Conservation (phyloP, 2,329 filamentous ascomycete genomes). For the Rhexocercosporidium sp. region DNA sequence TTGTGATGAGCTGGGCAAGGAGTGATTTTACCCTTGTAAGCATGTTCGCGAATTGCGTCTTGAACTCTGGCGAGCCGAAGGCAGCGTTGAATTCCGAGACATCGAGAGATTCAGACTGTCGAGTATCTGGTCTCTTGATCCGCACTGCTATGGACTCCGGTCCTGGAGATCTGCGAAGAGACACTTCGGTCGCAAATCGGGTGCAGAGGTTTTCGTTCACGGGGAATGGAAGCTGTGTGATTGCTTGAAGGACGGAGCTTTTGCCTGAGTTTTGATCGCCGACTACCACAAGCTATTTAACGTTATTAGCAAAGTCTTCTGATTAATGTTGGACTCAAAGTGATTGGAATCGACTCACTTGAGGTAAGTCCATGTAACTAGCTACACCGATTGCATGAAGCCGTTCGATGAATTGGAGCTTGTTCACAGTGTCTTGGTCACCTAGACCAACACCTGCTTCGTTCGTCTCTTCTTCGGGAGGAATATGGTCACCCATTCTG, state of each 20-base stretch:
- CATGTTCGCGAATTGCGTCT: background rate
- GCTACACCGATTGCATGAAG: conserved; percentile 13
- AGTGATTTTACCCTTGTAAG: conserved; percentile 9
- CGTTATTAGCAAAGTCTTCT: too few species aligned
- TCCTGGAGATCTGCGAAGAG: conserved; percentile 33
- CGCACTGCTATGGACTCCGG: conserved; percentile 2
- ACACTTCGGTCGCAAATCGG: conserved; percentile 51
- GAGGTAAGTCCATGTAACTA: conserved; percentile 16
- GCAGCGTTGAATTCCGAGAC: background rate
- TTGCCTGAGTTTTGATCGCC: conserved; percentile 45
- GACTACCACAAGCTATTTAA: conserved; percentile 34
- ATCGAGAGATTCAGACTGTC: background rate
- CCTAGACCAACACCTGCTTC: background rate
- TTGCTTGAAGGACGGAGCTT: conserved; percentile 41
- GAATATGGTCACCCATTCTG: background rate
- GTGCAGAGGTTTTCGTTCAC: conserved; percentile 47
- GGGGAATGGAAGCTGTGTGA: conserved; percentile 47
- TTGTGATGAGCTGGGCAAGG: too few species aligned
- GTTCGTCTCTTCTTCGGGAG: background rate
- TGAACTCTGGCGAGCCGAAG: background rate
- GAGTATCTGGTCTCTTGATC: conserved; percentile 10
- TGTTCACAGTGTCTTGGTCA: background rate
- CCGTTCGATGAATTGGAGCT: conserved; percentile 17
- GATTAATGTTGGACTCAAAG: too few species aligned
- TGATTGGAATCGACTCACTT: conserved; percentile 1